These are phyloP conservation scores for Rhynchospora breviuscula DNA, from an alignment of 176 grass and related monocot genomes.

Conservation along the genomic window DNA sequence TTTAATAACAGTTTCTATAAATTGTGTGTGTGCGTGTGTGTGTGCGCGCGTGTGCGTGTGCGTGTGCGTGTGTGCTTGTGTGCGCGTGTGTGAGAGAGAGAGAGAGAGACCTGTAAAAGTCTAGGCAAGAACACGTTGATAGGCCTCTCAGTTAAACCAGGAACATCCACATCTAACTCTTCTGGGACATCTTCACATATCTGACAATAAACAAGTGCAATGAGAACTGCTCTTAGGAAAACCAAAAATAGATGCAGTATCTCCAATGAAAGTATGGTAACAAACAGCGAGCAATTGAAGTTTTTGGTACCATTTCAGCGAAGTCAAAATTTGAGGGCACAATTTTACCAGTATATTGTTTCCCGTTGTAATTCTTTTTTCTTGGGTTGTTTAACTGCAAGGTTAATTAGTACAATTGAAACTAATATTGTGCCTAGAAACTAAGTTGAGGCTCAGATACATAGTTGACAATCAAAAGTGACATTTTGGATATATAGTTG, in stretches of 20 bases:
- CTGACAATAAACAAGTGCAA: conserved; percentile 32
- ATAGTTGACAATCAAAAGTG: background rate
- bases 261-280: background rate
- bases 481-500: background rate
- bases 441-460: background rate
- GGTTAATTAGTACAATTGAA: background rate
- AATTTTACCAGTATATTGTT: background rate
- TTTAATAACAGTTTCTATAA: background rate
- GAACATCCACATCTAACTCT: conserved; percentile 86
- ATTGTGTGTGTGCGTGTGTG: background rate
- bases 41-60: background rate
- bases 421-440: background rate
- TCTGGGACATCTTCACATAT: conserved; percentile 99
- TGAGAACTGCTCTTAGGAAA: conserved; percentile 21
- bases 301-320: background rate
- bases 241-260: background rate
- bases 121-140: conserved; percentile 93
- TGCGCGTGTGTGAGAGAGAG: background rate
- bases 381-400: background rate
- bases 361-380: background rate
- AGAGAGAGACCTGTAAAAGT: conserved; percentile 67
- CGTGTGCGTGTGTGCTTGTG: background rate
- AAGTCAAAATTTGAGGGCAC: background rate
- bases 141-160: conserved; percentile 74
- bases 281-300: background rate